Evolutionary conservation across 768 basidiomycete genomes (phyloP).

Genomic region (Boletus vinaceobasis): DNA sequence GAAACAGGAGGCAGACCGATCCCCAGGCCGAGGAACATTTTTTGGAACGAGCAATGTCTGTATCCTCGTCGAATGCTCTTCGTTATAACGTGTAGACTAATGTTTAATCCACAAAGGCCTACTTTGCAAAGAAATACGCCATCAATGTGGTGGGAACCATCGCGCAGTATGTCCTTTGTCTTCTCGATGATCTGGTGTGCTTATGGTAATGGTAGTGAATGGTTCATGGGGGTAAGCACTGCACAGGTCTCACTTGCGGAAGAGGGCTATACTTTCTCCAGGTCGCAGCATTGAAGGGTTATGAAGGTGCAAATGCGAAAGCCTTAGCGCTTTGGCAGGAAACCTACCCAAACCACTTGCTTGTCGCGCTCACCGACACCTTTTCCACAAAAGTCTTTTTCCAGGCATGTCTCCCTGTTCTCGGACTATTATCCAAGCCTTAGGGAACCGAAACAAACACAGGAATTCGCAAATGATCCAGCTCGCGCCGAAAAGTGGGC

Average conservation of each 20-base stretch:
- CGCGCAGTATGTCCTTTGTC: conserved; percentile 63
- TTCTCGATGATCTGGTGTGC: not conserved
- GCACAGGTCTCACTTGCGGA: not conserved
- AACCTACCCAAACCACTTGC: conserved; percentile 53
- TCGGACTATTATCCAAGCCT: not conserved
- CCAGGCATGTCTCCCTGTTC: conserved; percentile 42
- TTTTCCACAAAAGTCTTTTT: conserved; percentile 89
- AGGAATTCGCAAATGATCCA: conserved; percentile 60
- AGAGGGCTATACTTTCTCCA: conserved; percentile 25
- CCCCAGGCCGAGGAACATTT: conserved; percentile 43
- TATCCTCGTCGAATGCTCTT: conserved; percentile 11
- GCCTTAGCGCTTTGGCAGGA: conserved; percentile 88
- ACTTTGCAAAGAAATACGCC: conserved; percentile 76
- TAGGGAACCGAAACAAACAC: not conserved
- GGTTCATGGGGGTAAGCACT: conserved; percentile 80
- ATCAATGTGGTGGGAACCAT: conserved; percentile 75
- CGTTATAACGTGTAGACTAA: not conserved
- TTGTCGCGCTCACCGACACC: conserved; percentile 90
- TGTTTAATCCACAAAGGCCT: conserved; percentile 46
- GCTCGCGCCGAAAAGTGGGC: conserved; percentile 70
- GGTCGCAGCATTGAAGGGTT: conserved; percentile 84
- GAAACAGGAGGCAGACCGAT: conserved; percentile 57
- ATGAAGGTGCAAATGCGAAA: conserved; percentile 65
- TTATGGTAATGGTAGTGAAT: conserved; percentile 54
- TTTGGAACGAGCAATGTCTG: conserved; percentile 85